Evolutionary conservation across 2,329 filamentous ascomycete species (phyloP).

Genomic region (Cyclaneusma minus): DNA sequence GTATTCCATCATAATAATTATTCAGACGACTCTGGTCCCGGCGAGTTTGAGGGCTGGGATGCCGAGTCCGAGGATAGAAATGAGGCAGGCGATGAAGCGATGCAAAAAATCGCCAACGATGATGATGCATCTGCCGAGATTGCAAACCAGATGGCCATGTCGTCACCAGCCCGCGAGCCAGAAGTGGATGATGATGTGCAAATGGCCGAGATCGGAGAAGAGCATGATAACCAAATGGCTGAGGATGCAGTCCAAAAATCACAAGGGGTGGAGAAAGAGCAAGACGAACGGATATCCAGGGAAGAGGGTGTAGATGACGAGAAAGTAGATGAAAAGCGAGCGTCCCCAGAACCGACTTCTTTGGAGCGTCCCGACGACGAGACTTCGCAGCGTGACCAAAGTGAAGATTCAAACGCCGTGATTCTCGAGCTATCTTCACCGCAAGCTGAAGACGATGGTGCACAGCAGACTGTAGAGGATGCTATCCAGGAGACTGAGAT

Average conservation of each 20-base stretch:
- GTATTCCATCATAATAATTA: no score
- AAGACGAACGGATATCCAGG: background rate
- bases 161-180: background rate
- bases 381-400: background rate
- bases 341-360: background rate
- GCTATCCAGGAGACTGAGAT: background rate
- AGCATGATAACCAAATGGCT: background rate
- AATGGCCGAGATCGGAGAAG: background rate
- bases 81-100: background rate
- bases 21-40: no score
- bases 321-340: background rate
- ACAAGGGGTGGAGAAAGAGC: background rate
- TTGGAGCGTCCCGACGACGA: background rate
- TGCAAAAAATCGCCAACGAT: background rate
- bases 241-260: background rate
- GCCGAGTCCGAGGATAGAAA: background rate
- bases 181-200: background rate
- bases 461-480: background rate
- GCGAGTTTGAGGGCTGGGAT: no score
- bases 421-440: background rate
- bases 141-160: background rate
- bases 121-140: background rate
- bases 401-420: background rate
- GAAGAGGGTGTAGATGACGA: constrained; percentile 1
- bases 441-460: background rate